Evolutionary conservation across 192 early-diverging fungal genomes (phyloP).

Genomic region (Diversispora eburnea): DNA sequence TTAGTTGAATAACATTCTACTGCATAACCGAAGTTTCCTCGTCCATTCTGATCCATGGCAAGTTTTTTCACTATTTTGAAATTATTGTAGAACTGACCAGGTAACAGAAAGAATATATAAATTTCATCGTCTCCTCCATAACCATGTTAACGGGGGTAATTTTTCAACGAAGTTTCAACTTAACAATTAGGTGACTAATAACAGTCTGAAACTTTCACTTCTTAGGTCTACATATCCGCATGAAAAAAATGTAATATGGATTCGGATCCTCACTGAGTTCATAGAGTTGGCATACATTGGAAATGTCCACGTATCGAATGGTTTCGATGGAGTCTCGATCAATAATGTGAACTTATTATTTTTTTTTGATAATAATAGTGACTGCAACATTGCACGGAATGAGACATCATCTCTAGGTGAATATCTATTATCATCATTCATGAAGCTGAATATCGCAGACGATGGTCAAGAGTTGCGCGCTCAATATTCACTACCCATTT

Average conservation of each 20-base stretch:
- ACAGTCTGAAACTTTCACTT: not conserved
- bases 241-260: not conserved
- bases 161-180: not conserved
- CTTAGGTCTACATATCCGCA: conserved; percentile 1
- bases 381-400: not conserved
- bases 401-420: not conserved
- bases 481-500: not conserved
- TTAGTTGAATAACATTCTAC: not conserved
- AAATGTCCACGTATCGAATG: too few relatives aligned
- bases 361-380: not conserved
- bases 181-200: not conserved
- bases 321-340: not conserved
- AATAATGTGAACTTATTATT: not conserved
- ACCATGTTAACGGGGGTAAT: not conserved
- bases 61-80: too few relatives aligned
- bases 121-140: not conserved
- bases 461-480: not conserved
- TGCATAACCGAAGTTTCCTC: conserved; percentile 5
- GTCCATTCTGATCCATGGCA: not conserved
- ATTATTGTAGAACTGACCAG: not conserved
- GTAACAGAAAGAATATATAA: conserved; percentile 6
- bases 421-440: not conserved
- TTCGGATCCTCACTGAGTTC: not conserved
- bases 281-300: not conserved
- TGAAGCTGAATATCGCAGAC: not conserved